These are phyloP conservation scores for Thermoascus crustaceus DNA, from an alignment of 2,329 filamentous ascomycete genomes.

Conservation along the genomic window DNA sequence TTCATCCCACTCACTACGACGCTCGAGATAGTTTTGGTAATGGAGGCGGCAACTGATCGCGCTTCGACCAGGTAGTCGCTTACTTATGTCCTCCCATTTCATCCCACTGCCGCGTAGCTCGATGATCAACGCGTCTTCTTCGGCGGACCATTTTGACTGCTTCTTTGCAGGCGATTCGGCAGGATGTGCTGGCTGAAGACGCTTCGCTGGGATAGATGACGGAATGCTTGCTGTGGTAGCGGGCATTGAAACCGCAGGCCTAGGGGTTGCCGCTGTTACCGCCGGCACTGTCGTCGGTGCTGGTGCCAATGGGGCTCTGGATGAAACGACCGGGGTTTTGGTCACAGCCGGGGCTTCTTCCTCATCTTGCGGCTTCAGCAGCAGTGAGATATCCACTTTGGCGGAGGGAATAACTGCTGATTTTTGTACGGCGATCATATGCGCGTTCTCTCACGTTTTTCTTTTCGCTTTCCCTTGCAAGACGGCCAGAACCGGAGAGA, in stretches of 20 bases:
- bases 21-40: slow-evolving; percentile 95
- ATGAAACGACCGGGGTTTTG: slow-evolving; percentile 24
- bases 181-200: slow-evolving; percentile 40
- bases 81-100: slow-evolving; percentile 99
- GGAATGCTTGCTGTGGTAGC: slow-evolving; percentile 24
- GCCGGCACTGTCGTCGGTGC: slow-evolving; percentile 22
- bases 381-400: slow-evolving; percentile 91
- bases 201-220: slow-evolving; percentile 27
- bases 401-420: slow-evolving; percentile 39
- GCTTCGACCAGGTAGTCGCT: slow-evolving; percentile 79
- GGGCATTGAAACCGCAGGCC: slow-evolving; percentile 18
- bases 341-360: slow-evolving; percentile 24
- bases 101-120: slow-evolving; percentile 82
- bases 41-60: slow-evolving; percentile 90
- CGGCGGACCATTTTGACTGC: slow-evolving; percentile 92
- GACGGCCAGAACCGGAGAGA: no score
- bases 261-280: slow-evolving; percentile 16
- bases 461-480: slow-evolving; percentile 1
- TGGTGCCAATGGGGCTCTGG: slow-evolving; percentile 17
- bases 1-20: slow-evolving; percentile 90
- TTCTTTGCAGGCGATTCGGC: slow-evolving; percentile 70
- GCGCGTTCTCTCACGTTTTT: slow-evolving; percentile 22
- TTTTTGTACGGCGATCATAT: slow-evolving; percentile 37
- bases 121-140: slow-evolving; percentile 90
- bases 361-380: slow-evolving; percentile 59